Percentiles rank a stretch among this genome's conserved stretches.
Conservation (phyloP, 306 rosid species). For the Sicyos edulis region DNA sequence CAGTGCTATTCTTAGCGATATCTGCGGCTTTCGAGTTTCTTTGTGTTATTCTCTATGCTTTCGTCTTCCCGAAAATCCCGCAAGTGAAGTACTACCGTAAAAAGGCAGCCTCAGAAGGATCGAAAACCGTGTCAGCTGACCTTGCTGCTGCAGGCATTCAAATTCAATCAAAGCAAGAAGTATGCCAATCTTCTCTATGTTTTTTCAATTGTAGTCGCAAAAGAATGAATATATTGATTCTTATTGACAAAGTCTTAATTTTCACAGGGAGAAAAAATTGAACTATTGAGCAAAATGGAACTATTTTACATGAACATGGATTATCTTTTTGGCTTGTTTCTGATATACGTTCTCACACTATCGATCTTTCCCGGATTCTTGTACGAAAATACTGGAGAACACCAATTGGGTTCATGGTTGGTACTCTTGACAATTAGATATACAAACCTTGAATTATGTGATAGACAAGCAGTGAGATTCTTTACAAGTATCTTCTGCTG, state of each 20-base stretch:
- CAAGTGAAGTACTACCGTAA: slow-evolving; percentile 70
- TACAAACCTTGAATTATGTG: neutral
- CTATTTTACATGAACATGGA: slow-evolving; percentile 46
- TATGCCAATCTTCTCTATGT: slow-evolving; percentile 10
- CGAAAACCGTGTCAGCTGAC: slow-evolving; percentile 74
- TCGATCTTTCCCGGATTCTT: slow-evolving; percentile 83
- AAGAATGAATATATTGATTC: neutral
- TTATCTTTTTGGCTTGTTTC: slow-evolving; percentile 50
- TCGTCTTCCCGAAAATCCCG: slow-evolving; percentile 60
- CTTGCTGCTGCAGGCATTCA: slow-evolving; percentile 76
- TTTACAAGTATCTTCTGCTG: neutral
- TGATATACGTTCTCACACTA: slow-evolving; percentile 56
- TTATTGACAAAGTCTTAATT: neutral
- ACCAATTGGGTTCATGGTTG: slow-evolving; percentile 69
- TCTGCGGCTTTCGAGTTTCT: slow-evolving; percentile 49
- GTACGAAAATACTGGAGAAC: slow-evolving; percentile 78
- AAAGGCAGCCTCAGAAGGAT: slow-evolving; percentile 78
- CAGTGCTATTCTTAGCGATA: slow-evolving; percentile 58
- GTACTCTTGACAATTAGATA: neutral
- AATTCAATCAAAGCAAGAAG: slow-evolving; percentile 36
- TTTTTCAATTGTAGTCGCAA: neutral
- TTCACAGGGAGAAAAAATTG: slow-evolving; percentile 34
- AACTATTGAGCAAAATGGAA: slow-evolving; percentile 46
- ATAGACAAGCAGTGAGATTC: neutral
- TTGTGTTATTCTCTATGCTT: slow-evolving; percentile 61